A percentile compares a stretch with the other conserved stretches of the same genome.
These are phyloP conservation scores for Brassica hybrid DNA, from an alignment of 441 rosid genomes.

Conservation along the genomic window DNA sequence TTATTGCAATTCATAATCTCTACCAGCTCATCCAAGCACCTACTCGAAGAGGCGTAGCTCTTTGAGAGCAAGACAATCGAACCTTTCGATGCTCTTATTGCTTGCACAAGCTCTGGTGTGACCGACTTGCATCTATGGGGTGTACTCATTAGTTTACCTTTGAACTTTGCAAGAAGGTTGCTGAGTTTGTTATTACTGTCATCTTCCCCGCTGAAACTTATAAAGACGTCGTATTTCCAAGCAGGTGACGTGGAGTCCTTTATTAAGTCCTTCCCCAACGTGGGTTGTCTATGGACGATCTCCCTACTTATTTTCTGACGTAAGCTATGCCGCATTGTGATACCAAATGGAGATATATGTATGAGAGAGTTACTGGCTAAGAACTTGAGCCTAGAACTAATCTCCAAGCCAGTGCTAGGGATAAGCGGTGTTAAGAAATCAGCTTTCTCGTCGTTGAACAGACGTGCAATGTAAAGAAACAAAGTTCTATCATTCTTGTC, in stretches of 20 bases:
- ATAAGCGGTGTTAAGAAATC: not conserved
- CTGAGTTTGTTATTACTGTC: not conserved
- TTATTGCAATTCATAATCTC: not conserved
- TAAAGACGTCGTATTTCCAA: not conserved
- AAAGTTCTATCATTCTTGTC: not conserved
- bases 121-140: slow-evolving; percentile 3
- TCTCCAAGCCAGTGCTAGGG: not conserved
- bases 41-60: slow-evolving; percentile 6
- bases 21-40: slow-evolving; percentile 12
- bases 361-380: slow-evolving; percentile 14
- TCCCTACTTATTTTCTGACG: not conserved
- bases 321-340: not conserved
- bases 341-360: not conserved
- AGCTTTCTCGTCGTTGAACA: slow-evolving; percentile 15
- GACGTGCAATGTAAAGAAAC: not conserved
- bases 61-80: not conserved
- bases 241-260: not conserved
- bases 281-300: not conserved
- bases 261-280: not conserved
- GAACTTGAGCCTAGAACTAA: not conserved
- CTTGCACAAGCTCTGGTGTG: not conserved
- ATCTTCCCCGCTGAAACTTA: not conserved
- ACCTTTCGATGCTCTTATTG: not conserved
- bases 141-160: not conserved
- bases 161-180: not conserved